Evolutionary conservation across 2,329 filamentous ascomycete species (phyloP), one percentile per base, ranked within the genome.

Genomic region (Xylaria digitata): DNA sequence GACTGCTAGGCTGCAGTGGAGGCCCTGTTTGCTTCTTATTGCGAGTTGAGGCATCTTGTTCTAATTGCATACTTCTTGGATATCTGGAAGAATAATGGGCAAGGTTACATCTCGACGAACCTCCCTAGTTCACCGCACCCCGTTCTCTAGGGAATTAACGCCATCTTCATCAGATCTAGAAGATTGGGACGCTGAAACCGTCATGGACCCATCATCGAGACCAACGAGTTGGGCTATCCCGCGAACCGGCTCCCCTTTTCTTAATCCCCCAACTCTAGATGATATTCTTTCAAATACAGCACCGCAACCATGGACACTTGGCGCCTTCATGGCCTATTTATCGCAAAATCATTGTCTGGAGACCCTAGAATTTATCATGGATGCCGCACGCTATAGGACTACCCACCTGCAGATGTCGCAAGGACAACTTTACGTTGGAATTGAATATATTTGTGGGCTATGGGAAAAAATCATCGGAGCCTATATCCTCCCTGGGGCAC

Each of bases 301-400:
- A 42, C 89, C 92, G 8, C 90, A 93, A 46, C 96, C 96, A 72
- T 98, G 93, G 86, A 97, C 94, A 0, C 84, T 97, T 8, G 90
- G 89, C 67, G 95, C 95, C 37, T 98, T 98, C 80, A 98, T 96
- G 89, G 94, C 94, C 63, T 98, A 97, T 76, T 86, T 98, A 3
- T 97, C 95, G 0, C 94, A 97, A 76, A 98, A 98, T 75, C 95
- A 98, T 80, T 99, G 96, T 77, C 84, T 98, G 71, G 96, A 99
- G 80, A 97, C 94, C 1, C 84, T 99, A 45, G 96, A 98, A 77
- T 99, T 99, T 79, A 97, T 94, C 46, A 91, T 97, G 85, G 96
- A 97, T 78, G 92, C 95, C 23, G 92, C 94, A 65, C 88, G 93
- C 67, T 99, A 98, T 78, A 87, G 89, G 59, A 81, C 87, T 65